Percentiles rank a stretch among this genome's conserved stretches.
Conservation (phyloP, 768 basidiomycete species). For the Roridomyces roridus region DNA sequence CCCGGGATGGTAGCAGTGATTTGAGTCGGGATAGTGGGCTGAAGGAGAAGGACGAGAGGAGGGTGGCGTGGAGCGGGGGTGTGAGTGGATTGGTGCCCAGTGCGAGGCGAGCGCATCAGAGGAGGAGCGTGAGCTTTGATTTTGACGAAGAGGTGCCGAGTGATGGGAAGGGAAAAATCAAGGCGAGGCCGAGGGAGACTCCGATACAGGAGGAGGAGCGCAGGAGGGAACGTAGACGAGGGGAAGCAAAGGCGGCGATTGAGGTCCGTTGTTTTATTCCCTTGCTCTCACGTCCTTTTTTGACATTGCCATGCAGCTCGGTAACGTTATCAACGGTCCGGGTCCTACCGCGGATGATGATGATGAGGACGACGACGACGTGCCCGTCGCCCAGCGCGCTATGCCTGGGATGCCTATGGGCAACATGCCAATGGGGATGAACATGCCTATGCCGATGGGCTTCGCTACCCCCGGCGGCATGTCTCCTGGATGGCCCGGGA, state of each 20-base stretch:
- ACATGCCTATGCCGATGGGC: slow-evolving; percentile 15
- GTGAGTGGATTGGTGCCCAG: slow-evolving; percentile 38
- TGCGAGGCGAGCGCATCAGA: slow-evolving; percentile 47
- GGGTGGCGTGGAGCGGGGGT: slow-evolving; percentile 38
- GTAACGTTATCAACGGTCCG: slow-evolving; percentile 85
- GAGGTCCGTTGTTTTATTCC: slow-evolving; percentile 64
- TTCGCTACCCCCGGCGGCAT: slow-evolving; percentile 9
- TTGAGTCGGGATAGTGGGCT: slow-evolving; percentile 31
- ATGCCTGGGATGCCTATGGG: slow-evolving; percentile 34
- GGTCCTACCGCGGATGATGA: slow-evolving; percentile 65
- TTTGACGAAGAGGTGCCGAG: slow-evolving; percentile 61
- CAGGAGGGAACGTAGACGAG: slow-evolving; percentile 75
- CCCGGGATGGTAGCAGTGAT: slow-evolving; percentile 82
- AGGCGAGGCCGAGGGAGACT: slow-evolving; percentile 26
- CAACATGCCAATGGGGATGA: slow-evolving; percentile 27
- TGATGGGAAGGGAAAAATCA: slow-evolving; percentile 32
- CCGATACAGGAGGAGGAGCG: slow-evolving; percentile 58
- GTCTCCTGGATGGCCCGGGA: slow-evolving; percentile 32
- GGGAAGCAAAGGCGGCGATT: slow-evolving; percentile 86
- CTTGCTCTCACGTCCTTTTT: slow-evolving; percentile 8
- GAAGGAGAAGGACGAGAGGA: slow-evolving; percentile 20
- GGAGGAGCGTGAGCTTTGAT: slow-evolving; percentile 74
- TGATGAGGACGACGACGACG: slow-evolving; percentile 42
- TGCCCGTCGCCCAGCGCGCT: slow-evolving; percentile 50
- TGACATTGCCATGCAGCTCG: slow-evolving; percentile 62